Conservation (phyloP, 768 basidiomycete species). For the Crucibulum laeve region DNA sequence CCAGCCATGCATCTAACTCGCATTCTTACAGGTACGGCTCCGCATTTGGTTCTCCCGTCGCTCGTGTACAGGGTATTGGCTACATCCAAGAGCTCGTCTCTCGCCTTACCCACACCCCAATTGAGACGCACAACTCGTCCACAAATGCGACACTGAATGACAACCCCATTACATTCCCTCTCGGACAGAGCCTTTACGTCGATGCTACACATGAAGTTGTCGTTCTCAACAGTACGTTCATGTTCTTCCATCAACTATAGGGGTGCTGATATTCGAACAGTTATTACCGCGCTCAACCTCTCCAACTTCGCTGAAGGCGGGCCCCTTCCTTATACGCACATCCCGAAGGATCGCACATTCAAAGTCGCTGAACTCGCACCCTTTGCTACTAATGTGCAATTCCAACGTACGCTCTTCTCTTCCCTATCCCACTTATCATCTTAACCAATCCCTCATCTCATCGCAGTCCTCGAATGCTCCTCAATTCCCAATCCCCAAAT, state of each 20-base stretch:
- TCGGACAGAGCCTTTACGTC: conserved; percentile 71
- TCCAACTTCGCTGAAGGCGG: conserved; percentile 69
- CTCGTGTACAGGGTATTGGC: conserved; percentile 72
- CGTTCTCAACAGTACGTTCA: conserved; percentile 65
- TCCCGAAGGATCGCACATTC: conserved; percentile 63
- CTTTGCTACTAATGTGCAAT: conserved; percentile 85
- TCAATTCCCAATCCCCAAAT: conserved; percentile 54
- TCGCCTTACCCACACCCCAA: conserved; percentile 73
- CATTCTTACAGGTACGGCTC: conserved; percentile 50
- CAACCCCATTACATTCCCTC: conserved; percentile 63
- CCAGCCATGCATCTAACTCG: conserved; percentile 2
- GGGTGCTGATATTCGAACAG: conserved; percentile 25
- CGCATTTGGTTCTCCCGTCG: conserved; percentile 79
- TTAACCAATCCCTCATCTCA: conserved; percentile 10
- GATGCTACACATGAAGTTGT: conserved; percentile 94
- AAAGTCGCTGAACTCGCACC: conserved; percentile 75
- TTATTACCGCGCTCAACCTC: conserved; percentile 83
- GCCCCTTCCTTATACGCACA: conserved; percentile 71
- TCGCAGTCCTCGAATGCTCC: conserved; percentile 59
- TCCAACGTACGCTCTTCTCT: conserved; percentile 60
- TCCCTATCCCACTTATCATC: conserved; percentile 1
- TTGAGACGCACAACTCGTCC: conserved; percentile 68
- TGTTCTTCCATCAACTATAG: not conserved
- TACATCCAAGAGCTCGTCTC: conserved; percentile 82
- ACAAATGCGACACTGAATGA: conserved; percentile 83